phyloP scores from a whole-genome alignment of 2,329 filamentous ascomycete species.

The Fusarium equiseti region DNA sequence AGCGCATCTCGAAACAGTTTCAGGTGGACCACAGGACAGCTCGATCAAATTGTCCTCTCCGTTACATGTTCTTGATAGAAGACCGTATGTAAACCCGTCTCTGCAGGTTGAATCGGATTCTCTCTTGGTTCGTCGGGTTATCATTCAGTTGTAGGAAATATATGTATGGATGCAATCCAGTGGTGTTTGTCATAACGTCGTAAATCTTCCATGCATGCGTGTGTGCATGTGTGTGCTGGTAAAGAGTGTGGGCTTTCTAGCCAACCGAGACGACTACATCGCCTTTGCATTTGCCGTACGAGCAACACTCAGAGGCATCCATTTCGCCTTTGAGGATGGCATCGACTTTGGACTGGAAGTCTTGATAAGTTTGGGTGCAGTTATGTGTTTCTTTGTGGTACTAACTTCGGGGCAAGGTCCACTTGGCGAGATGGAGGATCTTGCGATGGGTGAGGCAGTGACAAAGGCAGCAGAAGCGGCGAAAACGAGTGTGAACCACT shows the following conservation, averaged over 20 bases:
- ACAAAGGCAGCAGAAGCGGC: slow-evolving; percentile 26
- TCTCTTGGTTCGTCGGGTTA: neutral
- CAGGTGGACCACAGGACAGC: neutral
- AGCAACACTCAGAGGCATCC: slow-evolving; percentile 64
- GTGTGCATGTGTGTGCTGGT: slow-evolving; percentile 2
- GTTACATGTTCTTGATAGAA: neutral
- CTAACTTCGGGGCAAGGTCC: slow-evolving; percentile 54
- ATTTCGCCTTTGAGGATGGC: slow-evolving; percentile 62
- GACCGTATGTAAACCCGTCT: neutral
- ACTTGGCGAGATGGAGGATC: slow-evolving; percentile 49
- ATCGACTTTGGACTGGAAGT: slow-evolving; percentile 51
- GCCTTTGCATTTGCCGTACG: slow-evolving; percentile 65
- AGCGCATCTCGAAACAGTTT: neutral
- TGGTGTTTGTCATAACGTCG: slow-evolving; percentile 39
- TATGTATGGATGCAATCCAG: neutral
- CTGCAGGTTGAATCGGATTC: slow-evolving; percentile 1
- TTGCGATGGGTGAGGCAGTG: slow-evolving; percentile 31
- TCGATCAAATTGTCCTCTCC: neutral
- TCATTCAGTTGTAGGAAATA: slow-evolving; percentile 1
- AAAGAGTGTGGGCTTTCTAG: slow-evolving; percentile 37
- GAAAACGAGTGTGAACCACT: slow-evolving; percentile 39
- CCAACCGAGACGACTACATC: slow-evolving; percentile 63
- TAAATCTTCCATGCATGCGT: slow-evolving; percentile 14
- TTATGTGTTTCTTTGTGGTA: neutral
- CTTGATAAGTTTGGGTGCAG: slow-evolving; percentile 10